phyloP scores from a whole-genome alignment of 2,329 filamentous ascomycete species.

The Fusarium sp. region DNA sequence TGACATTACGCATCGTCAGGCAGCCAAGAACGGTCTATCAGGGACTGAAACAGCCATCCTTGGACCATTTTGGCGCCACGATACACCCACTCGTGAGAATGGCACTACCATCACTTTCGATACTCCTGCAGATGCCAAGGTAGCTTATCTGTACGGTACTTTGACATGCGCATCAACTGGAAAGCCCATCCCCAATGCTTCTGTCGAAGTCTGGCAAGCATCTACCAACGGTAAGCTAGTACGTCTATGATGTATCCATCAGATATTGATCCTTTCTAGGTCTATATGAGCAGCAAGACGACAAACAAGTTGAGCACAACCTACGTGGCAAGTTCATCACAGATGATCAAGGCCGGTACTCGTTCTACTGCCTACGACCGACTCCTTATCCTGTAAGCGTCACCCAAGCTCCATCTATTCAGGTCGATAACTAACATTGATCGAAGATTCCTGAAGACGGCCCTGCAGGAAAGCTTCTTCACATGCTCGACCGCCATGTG shows the following conservation, averaged over 20 bases:
- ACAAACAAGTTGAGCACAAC: conserved; percentile 78
- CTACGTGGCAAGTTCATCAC: conserved; percentile 79
- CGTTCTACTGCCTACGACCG: conserved; percentile 71
- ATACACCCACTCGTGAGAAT: conserved; percentile 77
- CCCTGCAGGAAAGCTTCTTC: conserved; percentile 65
- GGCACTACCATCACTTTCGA: conserved; percentile 74
- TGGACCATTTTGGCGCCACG: conserved; percentile 84
- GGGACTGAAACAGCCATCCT: conserved; percentile 83
- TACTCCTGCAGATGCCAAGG: conserved; percentile 62
- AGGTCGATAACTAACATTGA: neutral
- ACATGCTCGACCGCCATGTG: conserved; percentile 67
- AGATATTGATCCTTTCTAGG: conserved; percentile 45
- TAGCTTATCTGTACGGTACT: conserved; percentile 74
- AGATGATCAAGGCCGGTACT: conserved; percentile 73
- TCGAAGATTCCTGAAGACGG: conserved; percentile 60
- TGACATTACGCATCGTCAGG: conserved; percentile 79
- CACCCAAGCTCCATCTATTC: neutral
- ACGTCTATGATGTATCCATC: fast-evolving
- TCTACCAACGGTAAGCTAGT: conserved; percentile 72
- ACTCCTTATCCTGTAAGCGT: conserved; percentile 64
- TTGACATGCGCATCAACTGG: conserved; percentile 70
- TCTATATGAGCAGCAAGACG: conserved; percentile 79
- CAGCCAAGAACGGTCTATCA: conserved; percentile 58
- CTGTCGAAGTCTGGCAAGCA: conserved; percentile 84
- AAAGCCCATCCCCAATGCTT: conserved; percentile 73